Conservation (phyloP, 2,329 filamentous ascomycete species). For the Fusarium sororula region DNA sequence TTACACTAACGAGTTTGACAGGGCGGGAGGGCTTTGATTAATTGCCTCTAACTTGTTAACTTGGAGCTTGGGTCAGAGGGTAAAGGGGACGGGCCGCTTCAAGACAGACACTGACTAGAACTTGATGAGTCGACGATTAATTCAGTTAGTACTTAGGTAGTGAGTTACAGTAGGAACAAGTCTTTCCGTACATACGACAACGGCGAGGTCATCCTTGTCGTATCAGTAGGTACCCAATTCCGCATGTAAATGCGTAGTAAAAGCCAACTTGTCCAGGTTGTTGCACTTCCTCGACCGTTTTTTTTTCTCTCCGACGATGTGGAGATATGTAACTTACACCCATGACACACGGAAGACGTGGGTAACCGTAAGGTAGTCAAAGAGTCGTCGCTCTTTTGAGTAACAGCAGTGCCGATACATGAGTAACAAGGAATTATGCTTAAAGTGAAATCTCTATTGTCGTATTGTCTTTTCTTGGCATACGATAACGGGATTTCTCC, state of each 20-base stretch:
- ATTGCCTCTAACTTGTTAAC: not conserved
- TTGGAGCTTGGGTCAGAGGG: not conserved
- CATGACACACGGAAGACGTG: conserved; percentile 9
- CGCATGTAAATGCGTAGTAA: not conserved
- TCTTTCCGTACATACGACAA: not conserved
- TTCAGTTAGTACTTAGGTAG: not conserved
- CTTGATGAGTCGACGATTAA: not conserved
- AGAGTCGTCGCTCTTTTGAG: not conserved
- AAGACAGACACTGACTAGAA: not conserved
- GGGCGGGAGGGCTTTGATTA: not conserved
- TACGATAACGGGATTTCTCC: not conserved
- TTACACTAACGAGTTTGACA: not conserved
- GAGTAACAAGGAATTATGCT: not conserved
- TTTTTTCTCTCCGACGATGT: not conserved
- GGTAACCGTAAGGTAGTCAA: not conserved
- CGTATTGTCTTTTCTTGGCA: not conserved
- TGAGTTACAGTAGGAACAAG: not conserved
- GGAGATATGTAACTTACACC: not conserved
- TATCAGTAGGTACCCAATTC: not conserved
- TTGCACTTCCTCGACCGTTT: not conserved
- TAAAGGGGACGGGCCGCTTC: conserved; percentile 26
- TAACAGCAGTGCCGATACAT: not conserved
- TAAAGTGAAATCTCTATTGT: not conserved
- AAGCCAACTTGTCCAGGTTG: not conserved
- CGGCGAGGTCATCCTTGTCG: not conserved